Percentiles rank a stretch among this genome's conserved stretches.
These are phyloP conservation scores for Teratosphaeria gauchensis DNA, from an alignment of 2,329 filamentous ascomycete species.

Conservation along the genomic window DNA sequence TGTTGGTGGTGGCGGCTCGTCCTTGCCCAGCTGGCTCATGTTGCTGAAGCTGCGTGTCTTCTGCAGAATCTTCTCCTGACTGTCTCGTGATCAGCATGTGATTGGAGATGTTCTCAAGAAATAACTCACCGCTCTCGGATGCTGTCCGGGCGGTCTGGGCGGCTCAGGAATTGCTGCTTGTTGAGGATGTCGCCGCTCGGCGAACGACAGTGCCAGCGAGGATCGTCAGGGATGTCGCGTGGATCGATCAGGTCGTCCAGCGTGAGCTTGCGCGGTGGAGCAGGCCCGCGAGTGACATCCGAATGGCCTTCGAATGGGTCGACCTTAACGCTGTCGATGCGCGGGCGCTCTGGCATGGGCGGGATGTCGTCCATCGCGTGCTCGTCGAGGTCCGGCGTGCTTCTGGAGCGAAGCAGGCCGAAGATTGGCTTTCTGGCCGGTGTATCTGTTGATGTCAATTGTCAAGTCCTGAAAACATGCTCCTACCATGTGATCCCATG, in stretches of 20 bases:
- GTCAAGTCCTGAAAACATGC: not conserved
- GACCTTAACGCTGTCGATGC: not conserved
- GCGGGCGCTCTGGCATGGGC: not conserved
- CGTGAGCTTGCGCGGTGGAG: conserved; percentile 11
- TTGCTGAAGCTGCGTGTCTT: conserved; percentile 3
- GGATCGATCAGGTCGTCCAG: conserved; percentile 23
- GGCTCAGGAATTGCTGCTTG: conserved; percentile 14
- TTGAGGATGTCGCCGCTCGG: conserved; percentile 24
- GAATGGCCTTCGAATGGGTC: conserved; percentile 11
- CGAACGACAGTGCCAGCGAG: conserved; percentile 14
- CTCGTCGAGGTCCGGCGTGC: not conserved
- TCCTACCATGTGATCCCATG: not conserved
- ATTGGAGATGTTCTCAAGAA: not conserved
- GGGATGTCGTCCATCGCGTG: not conserved
- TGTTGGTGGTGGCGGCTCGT: not conserved
- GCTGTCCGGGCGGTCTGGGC: conserved; percentile 22
- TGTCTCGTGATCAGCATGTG: not conserved
- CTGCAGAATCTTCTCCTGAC: conserved; percentile 23
- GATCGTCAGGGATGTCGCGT: conserved; percentile 10
- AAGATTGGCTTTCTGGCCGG: not conserved
- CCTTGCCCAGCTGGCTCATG: not conserved
- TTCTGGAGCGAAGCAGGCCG: not conserved
- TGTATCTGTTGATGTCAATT: not conserved
- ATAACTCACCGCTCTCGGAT: conserved; percentile 22
- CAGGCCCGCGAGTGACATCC: conserved; percentile 15